Evolutionary conservation across 805 yeast species (phyloP).

Genomic region (Ogataea nitratoaversa): DNA sequence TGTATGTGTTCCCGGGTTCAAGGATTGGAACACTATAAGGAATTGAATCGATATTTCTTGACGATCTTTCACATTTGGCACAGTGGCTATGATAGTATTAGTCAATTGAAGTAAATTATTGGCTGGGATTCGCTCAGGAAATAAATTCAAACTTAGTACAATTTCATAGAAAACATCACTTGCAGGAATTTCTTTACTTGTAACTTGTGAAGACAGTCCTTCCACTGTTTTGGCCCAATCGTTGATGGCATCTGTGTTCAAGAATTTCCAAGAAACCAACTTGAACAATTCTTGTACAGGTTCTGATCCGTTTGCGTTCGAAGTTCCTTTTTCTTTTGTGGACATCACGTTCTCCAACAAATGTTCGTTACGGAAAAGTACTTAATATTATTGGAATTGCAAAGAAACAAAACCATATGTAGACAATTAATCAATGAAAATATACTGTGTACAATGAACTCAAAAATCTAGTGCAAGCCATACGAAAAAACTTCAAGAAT

Average conservation of each 20-base stretch:
- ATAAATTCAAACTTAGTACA: slow-evolving; percentile 18
- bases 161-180: slow-evolving; percentile 27
- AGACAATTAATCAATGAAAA: too few relatives aligned
- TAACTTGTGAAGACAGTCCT: slow-evolving; percentile 7
- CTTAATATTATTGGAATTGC: too few relatives aligned
- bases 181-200: slow-evolving; percentile 7
- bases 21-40: slow-evolving; percentile 23
- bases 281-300: slow-evolving; percentile 1
- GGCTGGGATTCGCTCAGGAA: slow-evolving; percentile 18
- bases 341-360: not conserved
- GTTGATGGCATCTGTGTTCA: slow-evolving; percentile 9
- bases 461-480: too few relatives aligned
- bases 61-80: slow-evolving; percentile 18
- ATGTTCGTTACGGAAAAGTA: not conserved
- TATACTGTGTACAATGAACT: too few relatives aligned
- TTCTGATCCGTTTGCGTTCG: not conserved
- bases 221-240: slow-evolving; percentile 12
- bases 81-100: slow-evolving; percentile 16
- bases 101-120: slow-evolving; percentile 15
- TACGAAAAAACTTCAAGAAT: too few relatives aligned
- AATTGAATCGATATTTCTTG: slow-evolving; percentile 22
- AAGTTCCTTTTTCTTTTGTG: not conserved
- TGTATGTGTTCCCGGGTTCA: slow-evolving; percentile 17
- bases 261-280: slow-evolving; percentile 14
- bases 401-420: too few relatives aligned